These are phyloP conservation scores for Sphaceloma murrayae DNA, from an alignment of 2,329 filamentous ascomycete species.

Conservation along the genomic window DNA sequence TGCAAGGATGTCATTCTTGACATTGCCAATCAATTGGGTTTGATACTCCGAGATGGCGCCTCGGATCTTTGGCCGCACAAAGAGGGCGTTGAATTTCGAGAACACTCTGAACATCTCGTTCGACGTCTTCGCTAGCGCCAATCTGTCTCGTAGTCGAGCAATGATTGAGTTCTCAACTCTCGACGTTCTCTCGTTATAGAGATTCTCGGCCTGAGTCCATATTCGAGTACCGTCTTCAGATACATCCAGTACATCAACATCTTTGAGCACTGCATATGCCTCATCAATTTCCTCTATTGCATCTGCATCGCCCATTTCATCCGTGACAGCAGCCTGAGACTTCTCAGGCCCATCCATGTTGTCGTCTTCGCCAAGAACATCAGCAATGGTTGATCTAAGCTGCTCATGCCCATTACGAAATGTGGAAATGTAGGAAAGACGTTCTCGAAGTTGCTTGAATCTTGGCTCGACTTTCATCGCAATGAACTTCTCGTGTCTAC, in stretches of 20 bases:
- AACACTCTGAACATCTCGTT: conserved; percentile 99
- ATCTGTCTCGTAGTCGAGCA: conserved; percentile 76
- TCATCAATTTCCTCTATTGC: conserved; percentile 93
- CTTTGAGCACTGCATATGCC: conserved; percentile 86
- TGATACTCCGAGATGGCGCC: conserved; percentile 98
- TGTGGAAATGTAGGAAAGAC: conserved; percentile 84
- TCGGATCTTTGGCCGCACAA: conserved; percentile 97
- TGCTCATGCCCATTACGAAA: conserved; percentile 98
- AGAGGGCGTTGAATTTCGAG: conserved; percentile 98
- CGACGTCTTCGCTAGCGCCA: conserved; percentile 91
- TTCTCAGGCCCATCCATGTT: conserved; percentile 49
- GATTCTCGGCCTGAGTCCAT: conserved; percentile 89
- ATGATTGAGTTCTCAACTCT: conserved; percentile 99
- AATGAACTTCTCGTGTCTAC: conserved; percentile 95
- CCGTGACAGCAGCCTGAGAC: conserved; percentile 63
- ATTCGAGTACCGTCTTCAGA: conserved; percentile 78
- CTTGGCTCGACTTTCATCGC: conserved; percentile 90
- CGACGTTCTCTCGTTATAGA: conserved; percentile 94
- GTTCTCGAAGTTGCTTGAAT: conserved; percentile 79
- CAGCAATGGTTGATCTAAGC: conserved; percentile 89
- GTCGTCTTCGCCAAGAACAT: conserved; percentile 68
- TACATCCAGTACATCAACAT: conserved; percentile 91
- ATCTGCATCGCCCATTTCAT: conserved; percentile 95
- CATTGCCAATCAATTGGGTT: conserved; percentile 93
- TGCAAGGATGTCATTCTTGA: conserved; percentile 87